Conservation (phyloP, 2,329 filamentous ascomycete genomes). For the Arachnomyces sp. region DNA sequence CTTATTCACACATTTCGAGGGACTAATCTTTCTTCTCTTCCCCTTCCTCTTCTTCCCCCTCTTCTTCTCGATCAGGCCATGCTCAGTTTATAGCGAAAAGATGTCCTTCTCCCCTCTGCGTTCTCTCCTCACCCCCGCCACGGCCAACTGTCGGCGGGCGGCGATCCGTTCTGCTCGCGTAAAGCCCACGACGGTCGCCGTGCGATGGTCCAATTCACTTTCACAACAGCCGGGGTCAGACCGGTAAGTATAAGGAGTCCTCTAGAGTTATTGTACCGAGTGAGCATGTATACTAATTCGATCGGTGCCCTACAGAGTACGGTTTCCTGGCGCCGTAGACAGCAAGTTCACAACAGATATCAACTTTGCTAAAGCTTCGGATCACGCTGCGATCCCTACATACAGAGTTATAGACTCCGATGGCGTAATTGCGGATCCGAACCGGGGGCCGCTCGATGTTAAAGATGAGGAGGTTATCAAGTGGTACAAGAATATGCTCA, state of each 20-base stretch:
- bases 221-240: conserved; percentile 53
- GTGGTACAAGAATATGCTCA: conserved; percentile 58
- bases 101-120: conserved; percentile 15
- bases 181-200: conserved; percentile 11
- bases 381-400: conserved; percentile 70
- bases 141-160: background rate
- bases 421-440: conserved; percentile 69
- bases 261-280: background rate
- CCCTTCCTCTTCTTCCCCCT: background rate
- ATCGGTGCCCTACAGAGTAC: conserved; percentile 37
- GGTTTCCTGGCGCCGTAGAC: conserved; percentile 90
- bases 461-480: conserved; percentile 51
- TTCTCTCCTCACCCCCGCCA: conserved; percentile 8
- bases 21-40: background rate
- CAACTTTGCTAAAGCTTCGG: conserved; percentile 65
- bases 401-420: conserved; percentile 89
- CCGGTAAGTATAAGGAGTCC: conserved; percentile 37
- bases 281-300: conserved; percentile 2
- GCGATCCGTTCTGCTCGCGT: conserved; percentile 3
- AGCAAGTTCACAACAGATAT: conserved; percentile 81
- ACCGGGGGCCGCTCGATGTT: conserved; percentile 58
- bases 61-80: background rate
- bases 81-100: conserved; percentile 5
- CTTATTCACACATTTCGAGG: background rate
- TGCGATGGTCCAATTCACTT: conserved; percentile 46